Percentiles rank a stretch among this genome's conserved stretches.
phyloP scores from a whole-genome alignment of 805 yeast species.

The Saccharomycopsis schoenii region DNA sequence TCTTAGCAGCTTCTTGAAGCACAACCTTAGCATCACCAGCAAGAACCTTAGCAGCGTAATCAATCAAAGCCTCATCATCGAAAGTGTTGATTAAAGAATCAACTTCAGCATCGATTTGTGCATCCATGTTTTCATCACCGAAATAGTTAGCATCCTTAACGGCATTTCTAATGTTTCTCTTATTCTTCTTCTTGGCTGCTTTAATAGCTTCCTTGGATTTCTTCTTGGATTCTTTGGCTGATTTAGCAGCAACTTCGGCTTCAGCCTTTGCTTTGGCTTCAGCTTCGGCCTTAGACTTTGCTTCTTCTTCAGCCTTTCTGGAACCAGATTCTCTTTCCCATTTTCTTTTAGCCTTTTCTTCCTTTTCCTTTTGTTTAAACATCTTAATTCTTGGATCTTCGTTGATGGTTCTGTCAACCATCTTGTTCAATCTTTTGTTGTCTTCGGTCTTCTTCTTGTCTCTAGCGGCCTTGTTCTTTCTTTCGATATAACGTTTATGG shows the following conservation, averaged over 20 bases:
- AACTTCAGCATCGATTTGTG: constrained; percentile 66
- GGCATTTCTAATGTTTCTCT: constrained; percentile 73
- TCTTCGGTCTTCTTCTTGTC: constrained; percentile 97
- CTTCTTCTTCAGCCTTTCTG: constrained; percentile 91
- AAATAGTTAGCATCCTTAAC: constrained; percentile 81
- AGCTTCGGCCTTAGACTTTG: constrained; percentile 75
- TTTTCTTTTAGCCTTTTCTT: constrained; percentile 86
- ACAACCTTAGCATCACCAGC: constrained; percentile 53
- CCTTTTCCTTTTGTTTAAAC: constrained; percentile 90
- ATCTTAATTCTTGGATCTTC: constrained; percentile 93
- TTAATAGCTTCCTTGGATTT: constrained; percentile 93
- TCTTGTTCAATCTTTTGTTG: constrained; percentile 75
- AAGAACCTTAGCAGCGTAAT: constrained; percentile 58
- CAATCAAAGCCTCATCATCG: constrained; percentile 68
- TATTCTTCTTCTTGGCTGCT: constrained; percentile 88
- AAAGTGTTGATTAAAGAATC: constrained; percentile 70
- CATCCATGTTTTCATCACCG: constrained; percentile 63
- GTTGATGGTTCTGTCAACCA: constrained; percentile 77
- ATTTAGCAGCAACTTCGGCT: constrained; percentile 61
- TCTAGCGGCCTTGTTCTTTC: constrained; percentile 93
- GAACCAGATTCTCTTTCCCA: constrained; percentile 99
- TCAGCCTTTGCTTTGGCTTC: constrained; percentile 77
- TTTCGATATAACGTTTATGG: constrained; percentile 96
- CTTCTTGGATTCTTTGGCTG: constrained; percentile 68
- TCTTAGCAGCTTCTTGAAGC: constrained; percentile 45